Conservation (phyloP, 2,329 filamentous ascomycete genomes). For the Microsporum canis region DNA sequence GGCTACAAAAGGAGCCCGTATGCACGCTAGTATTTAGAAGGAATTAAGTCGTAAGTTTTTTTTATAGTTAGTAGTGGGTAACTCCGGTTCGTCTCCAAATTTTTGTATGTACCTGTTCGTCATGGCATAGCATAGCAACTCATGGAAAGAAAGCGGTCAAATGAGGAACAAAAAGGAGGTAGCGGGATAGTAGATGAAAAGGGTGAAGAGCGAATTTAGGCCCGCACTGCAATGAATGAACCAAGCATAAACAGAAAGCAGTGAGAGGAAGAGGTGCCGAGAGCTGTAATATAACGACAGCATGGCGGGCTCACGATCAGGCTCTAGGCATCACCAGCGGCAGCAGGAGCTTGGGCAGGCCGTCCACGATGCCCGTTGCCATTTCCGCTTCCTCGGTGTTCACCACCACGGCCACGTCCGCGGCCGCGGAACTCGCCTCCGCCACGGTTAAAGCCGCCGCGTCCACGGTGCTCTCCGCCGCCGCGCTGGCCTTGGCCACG, state of each 20-base stretch:
- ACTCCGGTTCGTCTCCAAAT: background rate
- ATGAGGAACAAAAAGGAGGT: background rate
- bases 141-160: background rate
- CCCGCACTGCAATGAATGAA: background rate
- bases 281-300: background rate
- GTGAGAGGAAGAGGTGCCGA: background rate
- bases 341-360: constrained; percentile 1
- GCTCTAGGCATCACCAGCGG: background rate
- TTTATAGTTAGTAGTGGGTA: background rate
- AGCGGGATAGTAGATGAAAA: background rate
- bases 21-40: constrained; percentile 1
- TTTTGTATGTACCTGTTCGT: background rate
- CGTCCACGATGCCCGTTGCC: constrained; percentile 15
- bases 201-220: background rate
- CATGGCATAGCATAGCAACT: background rate
- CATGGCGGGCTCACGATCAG: background rate
- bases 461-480: constrained; percentile 29
- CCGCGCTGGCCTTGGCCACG: constrained; percentile 19
- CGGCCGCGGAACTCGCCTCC: constrained; percentile 27
- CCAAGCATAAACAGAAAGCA: background rate
- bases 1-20: background rate
- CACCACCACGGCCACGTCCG: constrained; percentile 26
- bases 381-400: constrained; percentile 22
- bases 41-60: background rate
- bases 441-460: constrained; percentile 20